Evolutionary conservation across 83 land plant species (phyloP), one percentile per base, ranked within the genome.

Genomic region (Isoetes engelmannii): DNA sequence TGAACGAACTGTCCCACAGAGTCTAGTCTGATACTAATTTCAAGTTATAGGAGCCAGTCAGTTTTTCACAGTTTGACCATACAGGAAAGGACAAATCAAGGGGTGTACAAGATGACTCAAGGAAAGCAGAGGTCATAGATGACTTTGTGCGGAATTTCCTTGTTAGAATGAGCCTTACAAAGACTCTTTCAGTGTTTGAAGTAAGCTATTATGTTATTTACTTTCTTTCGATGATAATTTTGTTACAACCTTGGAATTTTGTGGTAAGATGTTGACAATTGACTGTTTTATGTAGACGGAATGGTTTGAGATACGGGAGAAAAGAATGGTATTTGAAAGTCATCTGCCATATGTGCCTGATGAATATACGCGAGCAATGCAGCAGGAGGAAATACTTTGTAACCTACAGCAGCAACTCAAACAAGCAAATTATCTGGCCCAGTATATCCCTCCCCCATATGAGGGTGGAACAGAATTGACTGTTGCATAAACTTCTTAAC

Each of bases 61-160:
- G 37, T 28, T 28, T 28, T 28, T 28, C 62, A 59, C 62, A 59
- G 18, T 12, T 59, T 7, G 10, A 18, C 28, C 9, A 59, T 59
- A 12, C 20, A 59, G 62, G 62, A 20, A 59, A 59, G 19, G 62
- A 18, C 20, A 59, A 59, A 37, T 4, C 3, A 59, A 59, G 62
- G 62, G 18, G 4, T 42, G 19, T 44, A 44, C 57, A 58, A 47
- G 41, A 65, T 12, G 59, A 15, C 0, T 47, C 61, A 50, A 43
- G 63, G 7, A 69, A 63, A 45, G 48, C 71, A 48, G 81, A 78
- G 68, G 81, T 78, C 42, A 44, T 72, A 48, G 81, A 78, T 62
- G 81, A 78, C 19, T 78, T 78, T 63, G 72, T 78, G 58, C 70
- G 81, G 49, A 78, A 78, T 51, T 78, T 78, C 61, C 57, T 75